Base-by-base conservation (phyloP, 768 basidiomycete genomes). In the Stropharia rugosoannulata region DNA sequence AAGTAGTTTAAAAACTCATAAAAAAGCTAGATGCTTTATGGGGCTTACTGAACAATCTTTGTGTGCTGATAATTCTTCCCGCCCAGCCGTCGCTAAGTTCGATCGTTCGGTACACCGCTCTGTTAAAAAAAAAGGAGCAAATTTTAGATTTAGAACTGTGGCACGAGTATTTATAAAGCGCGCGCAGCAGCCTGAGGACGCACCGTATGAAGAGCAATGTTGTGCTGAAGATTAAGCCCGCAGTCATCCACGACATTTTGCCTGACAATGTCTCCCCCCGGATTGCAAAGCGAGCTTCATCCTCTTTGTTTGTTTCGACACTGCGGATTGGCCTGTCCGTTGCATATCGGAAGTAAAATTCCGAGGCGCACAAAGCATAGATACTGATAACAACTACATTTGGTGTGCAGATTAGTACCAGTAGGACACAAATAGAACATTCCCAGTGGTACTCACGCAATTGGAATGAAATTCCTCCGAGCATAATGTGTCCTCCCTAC, bases 381-480 rank as follows among this genome's bases (percentile, higher is more conserved):
- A 78, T 41, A 1, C 70, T 58, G 47, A 84, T 76, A 38, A 74
- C 72, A 8, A 68, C 81, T 82, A 56, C 4, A 35, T 5, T n/a
- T 16, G 39, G 11, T 12, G 16, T 16, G 42, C 0, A 47, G 7
- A 18, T 43, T 19, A 46, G 10, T 13, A 22, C 25, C 16, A 35
- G 39, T 22, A 18, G 4, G 22, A 25, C 32, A 25, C 36, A 9
- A 5, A 25, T 4, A 15, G 15, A n/a, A 18, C 15, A 42, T 11
- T 35, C 19, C 4, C 12, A n/a, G 44, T 16, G 19, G 15, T 6
- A 58, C 75, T 25, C 54, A 78, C 77, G 61, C 16, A 85, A 67
- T 62, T 89, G 86, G 62, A 87, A 78, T 15, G 73, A 71, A 57
- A 89, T 87, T 46, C 86, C 87, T 1, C 70, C 82, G 10, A 86